Percentiles rank a stretch among this genome's conserved stretches.
Evolutionary conservation across 768 basidiomycete species (phyloP).

Genomic region (Leccinum subtestaceum): DNA sequence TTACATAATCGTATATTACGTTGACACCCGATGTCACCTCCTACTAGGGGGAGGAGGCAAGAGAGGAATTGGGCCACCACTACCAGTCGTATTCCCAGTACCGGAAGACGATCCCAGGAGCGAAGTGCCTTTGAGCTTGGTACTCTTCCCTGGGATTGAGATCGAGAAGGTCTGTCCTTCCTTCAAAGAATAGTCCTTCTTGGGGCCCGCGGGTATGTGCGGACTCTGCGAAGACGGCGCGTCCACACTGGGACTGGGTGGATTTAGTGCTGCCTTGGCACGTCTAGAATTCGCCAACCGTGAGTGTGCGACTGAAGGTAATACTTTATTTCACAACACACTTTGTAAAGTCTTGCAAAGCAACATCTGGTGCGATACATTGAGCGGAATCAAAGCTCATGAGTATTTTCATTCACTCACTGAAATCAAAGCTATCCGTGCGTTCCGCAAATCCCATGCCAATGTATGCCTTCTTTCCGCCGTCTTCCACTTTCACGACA

Average conservation of each 20-base stretch:
- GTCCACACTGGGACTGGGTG: constrained; percentile 40
- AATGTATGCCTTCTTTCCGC: constrained; percentile 85
- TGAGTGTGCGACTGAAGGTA: constrained; percentile 1
- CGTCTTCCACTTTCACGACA: constrained; percentile 86
- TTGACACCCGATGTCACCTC: constrained; percentile 34
- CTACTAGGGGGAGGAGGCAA: constrained; percentile 81
- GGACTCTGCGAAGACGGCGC: constrained; percentile 47
- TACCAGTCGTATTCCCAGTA: constrained; percentile 23
- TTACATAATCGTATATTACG: constrained; percentile 22
- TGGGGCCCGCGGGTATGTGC: constrained; percentile 71
- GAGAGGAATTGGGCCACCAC: constrained; percentile 53
- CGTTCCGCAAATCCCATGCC: constrained; percentile 91
- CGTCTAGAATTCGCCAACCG: constrained; percentile 40
- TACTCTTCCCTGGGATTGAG: constrained; percentile 76
- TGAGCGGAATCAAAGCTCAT: constrained; percentile 5
- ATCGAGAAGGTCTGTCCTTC: constrained; percentile 95
- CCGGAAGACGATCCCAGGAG: constrained; percentile 37
- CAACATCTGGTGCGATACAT: constrained; percentile 55
- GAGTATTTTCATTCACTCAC: constrained; percentile 43
- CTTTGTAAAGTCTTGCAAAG: constrained; percentile 86
- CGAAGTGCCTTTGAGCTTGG: constrained; percentile 34
- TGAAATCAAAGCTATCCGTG: constrained; percentile 89
- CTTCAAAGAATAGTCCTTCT: constrained; percentile 92
- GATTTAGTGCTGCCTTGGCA: constrained; percentile 60
- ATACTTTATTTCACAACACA: constrained; percentile 27